A percentile compares a stretch with the other conserved stretches of the same genome.
phyloP scores from a whole-genome alignment of 2,329 filamentous ascomycete genomes.

The Talaromyces sp. region DNA sequence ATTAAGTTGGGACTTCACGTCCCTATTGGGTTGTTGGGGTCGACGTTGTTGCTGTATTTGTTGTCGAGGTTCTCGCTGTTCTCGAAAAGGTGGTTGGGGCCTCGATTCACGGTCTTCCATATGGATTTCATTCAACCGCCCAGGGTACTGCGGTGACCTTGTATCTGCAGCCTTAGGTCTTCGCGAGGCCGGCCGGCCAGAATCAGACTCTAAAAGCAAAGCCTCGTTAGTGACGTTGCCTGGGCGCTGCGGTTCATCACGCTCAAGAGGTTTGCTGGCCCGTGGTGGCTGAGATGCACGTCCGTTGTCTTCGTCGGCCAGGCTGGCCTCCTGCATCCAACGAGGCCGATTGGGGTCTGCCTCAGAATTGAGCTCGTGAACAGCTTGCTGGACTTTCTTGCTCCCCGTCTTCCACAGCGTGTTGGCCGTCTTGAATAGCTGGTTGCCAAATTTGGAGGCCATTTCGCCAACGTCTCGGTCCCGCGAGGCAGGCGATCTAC shows the following conservation, averaged over 20 bases:
- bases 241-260: slow-evolving; percentile 12
- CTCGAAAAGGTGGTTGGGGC: slow-evolving; percentile 58
- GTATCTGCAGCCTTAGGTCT: slow-evolving; percentile 20
- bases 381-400: slow-evolving; percentile 87
- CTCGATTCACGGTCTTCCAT: slow-evolving; percentile 22
- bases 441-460: slow-evolving; percentile 77
- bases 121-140: slow-evolving; percentile 16
- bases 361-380: slow-evolving; percentile 76
- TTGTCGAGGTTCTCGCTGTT: slow-evolving; percentile 24
- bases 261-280: slow-evolving; percentile 15
- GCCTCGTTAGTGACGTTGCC: slow-evolving; percentile 56
- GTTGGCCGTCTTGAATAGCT: slow-evolving; percentile 87
- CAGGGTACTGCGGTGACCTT: slow-evolving; percentile 10
- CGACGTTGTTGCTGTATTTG: slow-evolving; percentile 28
- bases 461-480: slow-evolving; percentile 75
- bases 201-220: slow-evolving; percentile 30
- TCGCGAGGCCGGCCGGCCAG: slow-evolving; percentile 22
- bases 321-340: slow-evolving; percentile 77
- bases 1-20: slow-evolving; percentile 60
- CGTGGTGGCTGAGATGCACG: slow-evolving; percentile 8
- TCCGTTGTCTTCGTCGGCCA: slow-evolving; percentile 9
- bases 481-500: slow-evolving; percentile 38
- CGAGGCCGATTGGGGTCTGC: slow-evolving; percentile 77
- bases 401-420: slow-evolving; percentile 92
- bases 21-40: slow-evolving; percentile 24